Evolutionary conservation across 2,329 filamentous ascomycete species (phyloP).

Genomic region (Alternaria sp.): DNA sequence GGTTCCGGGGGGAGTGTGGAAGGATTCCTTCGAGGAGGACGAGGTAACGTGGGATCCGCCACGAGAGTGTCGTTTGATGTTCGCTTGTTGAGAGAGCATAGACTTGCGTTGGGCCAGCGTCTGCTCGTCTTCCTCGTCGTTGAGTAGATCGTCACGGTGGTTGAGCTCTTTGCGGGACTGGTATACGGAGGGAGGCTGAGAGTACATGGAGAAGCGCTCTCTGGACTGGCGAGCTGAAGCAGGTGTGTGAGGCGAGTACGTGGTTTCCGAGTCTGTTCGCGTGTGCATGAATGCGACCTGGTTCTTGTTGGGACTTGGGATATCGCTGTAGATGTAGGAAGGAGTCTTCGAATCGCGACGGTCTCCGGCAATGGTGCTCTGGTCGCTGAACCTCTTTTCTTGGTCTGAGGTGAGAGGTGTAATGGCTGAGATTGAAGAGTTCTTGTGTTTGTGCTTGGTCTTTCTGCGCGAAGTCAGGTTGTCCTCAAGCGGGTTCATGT

Average conservation of each 20-base stretch:
- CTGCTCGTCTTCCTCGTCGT: conserved; percentile 35
- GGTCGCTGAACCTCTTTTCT: conserved; percentile 67
- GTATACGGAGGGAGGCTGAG: conserved; percentile 42
- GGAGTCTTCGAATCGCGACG: conserved; percentile 42
- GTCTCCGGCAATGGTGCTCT: conserved; percentile 50
- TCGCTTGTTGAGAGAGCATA: conserved; percentile 41
- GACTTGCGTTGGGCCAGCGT: conserved; percentile 44
- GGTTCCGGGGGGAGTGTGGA: conserved; percentile 36
- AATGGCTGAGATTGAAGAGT: conserved; percentile 58
- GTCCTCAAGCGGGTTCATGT: conserved; percentile 93
- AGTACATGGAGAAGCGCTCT: conserved; percentile 54
- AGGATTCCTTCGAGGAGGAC: conserved; percentile 40
- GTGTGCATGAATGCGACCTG: conserved; percentile 83
- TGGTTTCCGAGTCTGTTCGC: conserved; percentile 67
- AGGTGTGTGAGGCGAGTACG: conserved; percentile 59
- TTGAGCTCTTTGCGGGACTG: conserved; percentile 49
- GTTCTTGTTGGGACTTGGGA: conserved; percentile 42
- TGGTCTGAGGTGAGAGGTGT: conserved; percentile 55
- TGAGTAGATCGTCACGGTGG: conserved; percentile 38
- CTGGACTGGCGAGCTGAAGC: conserved; percentile 62
- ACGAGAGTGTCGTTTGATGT: conserved; percentile 40
- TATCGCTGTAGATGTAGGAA: conserved; percentile 35
- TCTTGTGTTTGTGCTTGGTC: conserved; percentile 75
- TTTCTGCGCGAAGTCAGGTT: conserved; percentile 74
- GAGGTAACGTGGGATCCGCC: conserved; percentile 34